Evolutionary conservation across 441 rosid genomes (phyloP).

Genomic region (Populus tomentosa): DNA sequence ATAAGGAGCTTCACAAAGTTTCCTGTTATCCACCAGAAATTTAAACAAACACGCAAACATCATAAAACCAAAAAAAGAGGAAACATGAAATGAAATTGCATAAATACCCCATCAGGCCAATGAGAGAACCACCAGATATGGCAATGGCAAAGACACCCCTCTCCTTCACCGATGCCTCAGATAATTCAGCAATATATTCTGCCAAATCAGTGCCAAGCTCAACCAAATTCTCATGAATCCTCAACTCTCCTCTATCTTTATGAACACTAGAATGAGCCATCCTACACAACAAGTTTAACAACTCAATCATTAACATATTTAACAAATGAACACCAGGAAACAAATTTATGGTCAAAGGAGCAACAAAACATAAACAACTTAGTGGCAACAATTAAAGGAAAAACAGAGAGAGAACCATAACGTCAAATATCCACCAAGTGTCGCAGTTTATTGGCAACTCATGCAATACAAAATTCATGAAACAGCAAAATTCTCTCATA

Average conservation of each 20-base stretch:
- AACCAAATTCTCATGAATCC: constrained; percentile 69
- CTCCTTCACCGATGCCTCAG: constrained; percentile 87
- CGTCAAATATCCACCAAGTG: neutral
- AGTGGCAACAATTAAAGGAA: neutral
- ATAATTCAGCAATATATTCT: constrained; percentile 73
- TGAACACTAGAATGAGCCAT: constrained; percentile 56
- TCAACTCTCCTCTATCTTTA: constrained; percentile 61
- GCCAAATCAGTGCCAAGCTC: constrained; percentile 80
- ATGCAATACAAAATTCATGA: neutral
- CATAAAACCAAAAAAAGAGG: constrained; percentile 15
- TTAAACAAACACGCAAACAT: constrained; percentile 21
- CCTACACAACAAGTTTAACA: constrained; percentile 23
- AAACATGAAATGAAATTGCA: constrained; percentile 13
- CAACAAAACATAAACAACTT: neutral
- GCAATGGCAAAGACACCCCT: constrained; percentile 80
- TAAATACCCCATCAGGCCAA: constrained; percentile 66
- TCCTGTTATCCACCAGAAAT: constrained; percentile 47
- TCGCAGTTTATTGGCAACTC: neutral
- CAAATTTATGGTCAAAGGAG: constrained; percentile 4
- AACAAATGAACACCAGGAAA: constrained; percentile 16
- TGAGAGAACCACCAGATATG: constrained; percentile 84
- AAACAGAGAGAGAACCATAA: neutral
- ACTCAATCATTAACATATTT: constrained; percentile 15
- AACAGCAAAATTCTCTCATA: neutral
- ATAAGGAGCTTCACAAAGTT: constrained; percentile 77